Conservation (phyloP, 2,329 filamentous ascomycete species). For the Magnaporthiopsis incrustans region DNA sequence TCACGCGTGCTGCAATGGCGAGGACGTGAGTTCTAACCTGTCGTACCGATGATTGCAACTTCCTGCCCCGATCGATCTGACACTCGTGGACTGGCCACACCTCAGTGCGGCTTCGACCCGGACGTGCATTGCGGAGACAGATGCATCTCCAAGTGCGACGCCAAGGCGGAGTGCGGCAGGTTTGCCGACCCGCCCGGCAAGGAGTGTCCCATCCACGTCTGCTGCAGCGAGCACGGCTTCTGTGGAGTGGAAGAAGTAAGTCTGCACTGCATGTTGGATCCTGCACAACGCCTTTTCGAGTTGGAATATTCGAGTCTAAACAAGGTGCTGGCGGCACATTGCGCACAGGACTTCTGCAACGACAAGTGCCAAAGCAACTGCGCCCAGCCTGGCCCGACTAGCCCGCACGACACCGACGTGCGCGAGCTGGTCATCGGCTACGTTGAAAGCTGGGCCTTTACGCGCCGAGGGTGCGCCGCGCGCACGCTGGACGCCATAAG, state of each 20-base stretch:
- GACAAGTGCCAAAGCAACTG: conserved; percentile 19
- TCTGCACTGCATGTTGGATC: no score
- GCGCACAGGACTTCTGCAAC: conserved; percentile 17
- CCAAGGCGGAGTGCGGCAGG: conserved; percentile 8
- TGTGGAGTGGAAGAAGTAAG: conserved; percentile 19
- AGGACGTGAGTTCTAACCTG: no score
- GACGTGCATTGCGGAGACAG: not conserved
- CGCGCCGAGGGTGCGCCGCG: not conserved
- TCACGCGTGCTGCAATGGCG: not conserved
- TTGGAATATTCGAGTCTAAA: no score
- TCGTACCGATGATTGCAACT: no score
- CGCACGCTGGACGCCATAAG: conserved; percentile 7
- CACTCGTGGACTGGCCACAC: no score
- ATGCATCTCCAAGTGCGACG: conserved; percentile 7
- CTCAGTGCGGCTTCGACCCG: not conserved
- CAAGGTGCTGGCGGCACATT: no score
- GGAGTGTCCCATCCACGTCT: conserved; percentile 29
- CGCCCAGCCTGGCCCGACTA: conserved; percentile 12
- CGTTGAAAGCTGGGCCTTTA: conserved; percentile 21
- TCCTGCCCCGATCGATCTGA: no score
- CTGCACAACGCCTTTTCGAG: no score
- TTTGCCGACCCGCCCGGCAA: not conserved
- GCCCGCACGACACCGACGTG: conserved; percentile 10
- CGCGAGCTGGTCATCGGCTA: conserved; percentile 22
- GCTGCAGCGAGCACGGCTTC: conserved; percentile 26